Base-by-base conservation (phyloP, 306 rosid genomes). In the Trifolium subterraneum region DNA sequence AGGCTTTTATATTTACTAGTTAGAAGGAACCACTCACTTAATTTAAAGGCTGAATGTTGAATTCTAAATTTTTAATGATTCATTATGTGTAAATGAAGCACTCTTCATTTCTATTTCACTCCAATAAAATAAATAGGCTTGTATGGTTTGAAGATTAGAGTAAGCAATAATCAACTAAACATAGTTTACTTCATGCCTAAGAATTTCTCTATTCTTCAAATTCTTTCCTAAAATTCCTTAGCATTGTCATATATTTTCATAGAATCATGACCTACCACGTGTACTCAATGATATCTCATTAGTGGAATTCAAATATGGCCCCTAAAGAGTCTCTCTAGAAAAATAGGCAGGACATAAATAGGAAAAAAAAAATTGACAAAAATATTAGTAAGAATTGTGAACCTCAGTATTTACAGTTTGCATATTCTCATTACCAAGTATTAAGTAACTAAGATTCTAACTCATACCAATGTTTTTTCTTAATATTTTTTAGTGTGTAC, bases 61-160 rank as follows among this genome's bases (percentile, higher is more conserved):
- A 70, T 75, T 52, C 58, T 22, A 25, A 64, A 35, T 16, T 36
- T 13, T 51, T 23, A 71, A 83, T 83, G 59, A 79, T 83, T 68
- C 47, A 39, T 71, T 59, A 14, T 55, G 73, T 48, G 31, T 50
- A 22, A 58, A 58, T 65, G 29, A 79, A 64, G 68, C 68, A 48
- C 42, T 59, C 62, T 60, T 63, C 39, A 35, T 78, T 78, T 20
- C 1, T 22, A 44, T 62, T 63, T 45, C 39, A 36, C 10, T 6
- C 39, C 39, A 36, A 36, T 36, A 36, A 60, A 19, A 80, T 39
- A 27, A 69, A 51, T 12, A 1, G 36, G 52, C 22, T 74, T 51
- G 25, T 31, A 10, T 75, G 63, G 47, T 75, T 70, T 70, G 51
- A 59, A 60, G 15, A 58, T 73, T 52, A 79, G 31, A 12, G 61